Base-by-base conservation (phyloP, 257 asterid genomes). In the Fraxinus cuspidata region DNA sequence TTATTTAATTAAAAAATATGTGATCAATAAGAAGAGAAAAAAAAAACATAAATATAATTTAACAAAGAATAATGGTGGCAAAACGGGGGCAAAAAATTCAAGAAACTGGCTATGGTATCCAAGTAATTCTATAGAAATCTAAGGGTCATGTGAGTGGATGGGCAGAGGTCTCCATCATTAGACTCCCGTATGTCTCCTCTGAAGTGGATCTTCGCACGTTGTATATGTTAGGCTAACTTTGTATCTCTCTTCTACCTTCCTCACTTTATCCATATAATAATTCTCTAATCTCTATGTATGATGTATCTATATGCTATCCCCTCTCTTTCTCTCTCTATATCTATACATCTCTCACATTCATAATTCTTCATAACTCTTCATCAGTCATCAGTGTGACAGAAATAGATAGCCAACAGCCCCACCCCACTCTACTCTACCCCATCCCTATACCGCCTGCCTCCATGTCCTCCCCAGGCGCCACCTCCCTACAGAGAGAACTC, bases 201-300 rank as follows among this genome's bases (percentile, higher is more conserved):
- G 86, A 86, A 91, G 94, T 87, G 91, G 96, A 87, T 90, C 94
- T 90, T 89, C 97, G 83, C 97, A 94, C 93, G 98, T 89, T 94
- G 85, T 85, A 84, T 86, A 82, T 90, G 89, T 86, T 80, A 2
- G 65, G 79, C 89, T 74, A 84, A 21, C 84, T 81, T 63, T 83
- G 74, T 77, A 79, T 71, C 13, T 37, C 53, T 47, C 19, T 74
- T 9, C 71, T 68, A 73, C 21, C 66, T 18, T 70, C 5, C 76
- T 47, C 80, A 19, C 79, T 28, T 73, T 56, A 60, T 66, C 35
- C 4, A 32, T 32, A 32, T 32, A 32, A 32, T 83, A 77, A 74
- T 79, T 73, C 13, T 42, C 38, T 40, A 10, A 74, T 5, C 71
- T 72, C 76, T 21, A 49, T 27, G 70, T 7, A 72, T 44, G 35